phyloP scores from a whole-genome alignment of 805 yeast species.

The Isabelozyma rhagii region DNA sequence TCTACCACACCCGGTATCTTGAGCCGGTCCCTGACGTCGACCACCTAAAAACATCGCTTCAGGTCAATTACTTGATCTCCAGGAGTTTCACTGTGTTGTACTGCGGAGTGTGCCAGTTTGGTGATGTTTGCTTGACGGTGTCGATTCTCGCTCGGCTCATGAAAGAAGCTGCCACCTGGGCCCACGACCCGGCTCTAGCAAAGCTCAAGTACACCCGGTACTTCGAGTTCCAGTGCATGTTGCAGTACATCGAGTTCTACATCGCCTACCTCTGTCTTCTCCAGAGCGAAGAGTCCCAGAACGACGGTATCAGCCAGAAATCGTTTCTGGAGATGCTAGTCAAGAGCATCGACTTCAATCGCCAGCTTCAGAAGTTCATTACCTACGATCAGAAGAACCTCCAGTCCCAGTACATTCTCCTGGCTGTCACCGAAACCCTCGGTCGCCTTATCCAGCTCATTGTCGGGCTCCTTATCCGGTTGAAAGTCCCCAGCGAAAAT shows the following conservation, averaged over 20 bases:
- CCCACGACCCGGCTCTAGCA: conserved; percentile 13
- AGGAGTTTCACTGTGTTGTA: conserved; percentile 17
- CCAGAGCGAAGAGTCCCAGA: conserved; percentile 30
- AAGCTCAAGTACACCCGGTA: conserved; percentile 9
- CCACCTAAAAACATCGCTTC: conserved; percentile 15
- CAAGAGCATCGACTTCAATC: neutral
- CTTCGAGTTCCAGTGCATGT: conserved; percentile 16
- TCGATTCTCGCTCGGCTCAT: conserved; percentile 18
- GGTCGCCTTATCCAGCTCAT: conserved; percentile 28
- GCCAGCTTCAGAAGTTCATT: neutral
- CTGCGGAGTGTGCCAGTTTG: conserved; percentile 16
- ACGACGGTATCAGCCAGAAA: neutral
- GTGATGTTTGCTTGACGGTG: conserved; percentile 16
- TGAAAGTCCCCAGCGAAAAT: conserved; percentile 3
- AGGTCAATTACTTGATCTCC: conserved; percentile 27
- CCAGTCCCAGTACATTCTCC: conserved; percentile 17
- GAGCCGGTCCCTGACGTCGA: conserved; percentile 9
- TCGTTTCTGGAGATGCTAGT: neutral
- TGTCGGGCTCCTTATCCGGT: conserved; percentile 30
- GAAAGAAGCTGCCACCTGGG: conserved; percentile 22
- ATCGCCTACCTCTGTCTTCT: conserved; percentile 27
- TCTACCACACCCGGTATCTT: conserved; percentile 13
- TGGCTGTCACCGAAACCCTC: conserved; percentile 25
- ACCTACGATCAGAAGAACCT: neutral
- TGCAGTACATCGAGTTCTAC: conserved; percentile 27